phyloP scores from a whole-genome alignment of 768 basidiomycete species.

The Candolleomyces efflorescens region DNA sequence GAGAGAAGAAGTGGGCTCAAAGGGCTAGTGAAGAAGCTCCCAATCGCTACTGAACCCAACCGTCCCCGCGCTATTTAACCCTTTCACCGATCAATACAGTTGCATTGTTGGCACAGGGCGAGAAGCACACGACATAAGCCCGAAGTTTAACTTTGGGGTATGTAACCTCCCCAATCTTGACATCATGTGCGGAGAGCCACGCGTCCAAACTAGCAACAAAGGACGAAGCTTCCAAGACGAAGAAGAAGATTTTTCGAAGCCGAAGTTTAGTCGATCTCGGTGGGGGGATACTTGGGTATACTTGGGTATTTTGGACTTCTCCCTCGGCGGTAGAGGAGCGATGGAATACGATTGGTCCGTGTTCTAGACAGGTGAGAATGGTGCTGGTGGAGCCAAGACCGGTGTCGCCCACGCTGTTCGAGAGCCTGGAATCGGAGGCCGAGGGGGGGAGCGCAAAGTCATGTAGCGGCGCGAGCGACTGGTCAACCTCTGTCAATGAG shows the following conservation, averaged over 20 bases:
- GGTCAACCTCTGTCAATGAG: no score
- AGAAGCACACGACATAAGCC: not conserved
- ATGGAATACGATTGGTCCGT: no score
- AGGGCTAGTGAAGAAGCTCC: not conserved
- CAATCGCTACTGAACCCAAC: not conserved
- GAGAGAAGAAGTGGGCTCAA: not conserved
- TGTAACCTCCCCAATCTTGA: not conserved
- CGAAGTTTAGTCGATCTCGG: no score
- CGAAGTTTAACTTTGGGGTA: slow-evolving; percentile 5
- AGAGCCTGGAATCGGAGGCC: no score
- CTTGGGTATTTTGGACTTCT: no score
- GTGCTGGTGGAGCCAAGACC: no score
- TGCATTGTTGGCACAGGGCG: not conserved
- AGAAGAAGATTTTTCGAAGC: not conserved
- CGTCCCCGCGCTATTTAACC: not conserved
- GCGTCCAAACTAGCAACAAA: not conserved
- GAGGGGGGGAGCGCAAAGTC: no score
- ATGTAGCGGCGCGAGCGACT: no score
- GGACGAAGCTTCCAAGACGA: not conserved
- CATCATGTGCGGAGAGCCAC: not conserved
- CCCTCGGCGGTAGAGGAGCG: no score
- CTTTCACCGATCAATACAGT: not conserved
- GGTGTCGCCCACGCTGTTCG: no score
- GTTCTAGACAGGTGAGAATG: no score
- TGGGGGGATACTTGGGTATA: no score